Evolutionary conservation across 306 rosid genomes (phyloP).

Genomic region (Canavalia ensiformis): DNA sequence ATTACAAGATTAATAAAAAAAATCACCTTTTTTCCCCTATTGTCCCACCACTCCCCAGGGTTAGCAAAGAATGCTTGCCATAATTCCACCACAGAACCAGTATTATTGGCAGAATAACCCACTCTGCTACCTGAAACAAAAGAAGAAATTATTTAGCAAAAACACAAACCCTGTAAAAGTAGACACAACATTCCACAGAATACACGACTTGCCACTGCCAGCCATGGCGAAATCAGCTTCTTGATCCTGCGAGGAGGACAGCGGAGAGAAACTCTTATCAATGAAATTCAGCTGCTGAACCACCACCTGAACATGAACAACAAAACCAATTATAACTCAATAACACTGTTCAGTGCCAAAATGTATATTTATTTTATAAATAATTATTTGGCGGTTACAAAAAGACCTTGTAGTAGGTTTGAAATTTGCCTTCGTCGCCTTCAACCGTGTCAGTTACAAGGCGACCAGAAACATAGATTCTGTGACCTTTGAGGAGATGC

Average conservation of each 20-base stretch:
- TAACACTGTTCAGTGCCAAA: neutral
- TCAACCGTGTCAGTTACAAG: conserved; percentile 79
- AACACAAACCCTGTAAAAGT: conserved; percentile 29
- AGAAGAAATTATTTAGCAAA: neutral
- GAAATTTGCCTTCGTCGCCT: conserved; percentile 75
- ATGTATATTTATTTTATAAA: neutral
- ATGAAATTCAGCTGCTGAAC: conserved; percentile 87
- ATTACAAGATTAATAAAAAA: neutral
- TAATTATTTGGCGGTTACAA: neutral
- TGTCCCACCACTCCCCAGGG: conserved; percentile 70
- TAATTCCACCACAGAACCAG: conserved; percentile 69
- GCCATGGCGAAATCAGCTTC: conserved; percentile 58
- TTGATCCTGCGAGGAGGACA: conserved; percentile 49
- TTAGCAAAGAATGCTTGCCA: conserved; percentile 80
- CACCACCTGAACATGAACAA: conserved; percentile 63
- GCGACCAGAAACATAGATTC: conserved; percentile 83
- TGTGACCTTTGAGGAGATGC: conserved; percentile 80
- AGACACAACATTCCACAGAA: conserved; percentile 19
- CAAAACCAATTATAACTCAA: neutral
- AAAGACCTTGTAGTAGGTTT: conserved; percentile 86
- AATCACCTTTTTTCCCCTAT: conserved; percentile 55
- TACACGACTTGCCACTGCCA: conserved; percentile 59
- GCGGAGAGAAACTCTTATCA: conserved; percentile 58
- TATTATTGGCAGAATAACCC: conserved; percentile 51
- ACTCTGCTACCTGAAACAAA: conserved; percentile 64